Conservation (phyloP, 2,329 filamentous ascomycete genomes). For the Sporothrix globosa region DNA sequence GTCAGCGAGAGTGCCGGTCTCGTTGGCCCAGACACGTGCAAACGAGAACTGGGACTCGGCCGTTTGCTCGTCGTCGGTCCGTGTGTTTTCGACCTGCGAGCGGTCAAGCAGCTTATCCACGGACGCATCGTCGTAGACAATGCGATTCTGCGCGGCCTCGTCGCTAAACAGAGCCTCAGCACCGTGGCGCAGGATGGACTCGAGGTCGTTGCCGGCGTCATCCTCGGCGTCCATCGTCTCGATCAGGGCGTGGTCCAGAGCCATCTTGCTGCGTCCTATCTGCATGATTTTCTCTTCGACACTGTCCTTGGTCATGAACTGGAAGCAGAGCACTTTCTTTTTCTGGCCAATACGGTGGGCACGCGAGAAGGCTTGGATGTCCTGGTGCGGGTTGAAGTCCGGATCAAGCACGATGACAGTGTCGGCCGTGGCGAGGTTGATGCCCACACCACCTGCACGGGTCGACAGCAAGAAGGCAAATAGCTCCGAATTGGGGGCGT, state of each 20-base stretch:
- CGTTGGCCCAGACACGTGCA: slow-evolving; percentile 89
- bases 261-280: slow-evolving; percentile 93
- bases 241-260: slow-evolving; percentile 90
- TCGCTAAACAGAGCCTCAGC: slow-evolving; percentile 85
- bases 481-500: slow-evolving; percentile 76
- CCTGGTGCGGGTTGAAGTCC: slow-evolving; percentile 97
- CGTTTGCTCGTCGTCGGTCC: slow-evolving; percentile 59
- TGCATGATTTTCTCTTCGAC: slow-evolving; percentile 97
- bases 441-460: slow-evolving; percentile 91
- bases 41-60: slow-evolving; percentile 83
- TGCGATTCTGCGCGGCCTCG: slow-evolving; percentile 68
- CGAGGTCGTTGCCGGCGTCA: slow-evolving; percentile 75
- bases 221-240: slow-evolving; percentile 88
- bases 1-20: slow-evolving; percentile 68
- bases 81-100: slow-evolving; percentile 74
- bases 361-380: slow-evolving; percentile 91
- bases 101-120: slow-evolving; percentile 93
- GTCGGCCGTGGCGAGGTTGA: slow-evolving; percentile 95
- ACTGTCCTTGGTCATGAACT: slow-evolving; percentile 84
- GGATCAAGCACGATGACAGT: slow-evolving; percentile 97
- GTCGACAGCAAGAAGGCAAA: slow-evolving; percentile 95
- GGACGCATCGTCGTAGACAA: slow-evolving; percentile 77
- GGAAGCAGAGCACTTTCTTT: slow-evolving; percentile 93
- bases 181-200: slow-evolving; percentile 85
- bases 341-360: slow-evolving; percentile 96